Base-by-base conservation (phyloP, 768 basidiomycete genomes). In the Sutorius australiensis region DNA sequence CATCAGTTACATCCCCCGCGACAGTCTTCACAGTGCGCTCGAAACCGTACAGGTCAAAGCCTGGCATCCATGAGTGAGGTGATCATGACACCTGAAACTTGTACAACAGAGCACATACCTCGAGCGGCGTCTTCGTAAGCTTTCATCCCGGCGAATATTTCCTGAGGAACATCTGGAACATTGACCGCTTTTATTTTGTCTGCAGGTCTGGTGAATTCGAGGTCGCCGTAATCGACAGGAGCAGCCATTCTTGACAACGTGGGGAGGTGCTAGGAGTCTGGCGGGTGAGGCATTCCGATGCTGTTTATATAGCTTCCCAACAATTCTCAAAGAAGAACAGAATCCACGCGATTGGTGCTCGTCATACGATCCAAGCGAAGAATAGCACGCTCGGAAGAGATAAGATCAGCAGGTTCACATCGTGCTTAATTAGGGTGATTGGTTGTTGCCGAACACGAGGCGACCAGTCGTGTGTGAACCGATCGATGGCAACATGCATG, bases 101-200 rank as follows among this genome's bases (percentile, higher is more conserved):
- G 38, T 11, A 31, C 14, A 19, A 44, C 44, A 5, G 13, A 6
- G 33, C 3, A 48, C 53, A 17, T 46, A 64, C 73, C 72, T 58
- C 73, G 64, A 43, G 64, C 62, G 12, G 73, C 68, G 37, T 75
- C 71, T 61, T 77, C 70, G 36, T 77, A 76, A 40, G 63, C 63
- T 45, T 62, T 66, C 69, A 77, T 63, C 13, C 63, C 70, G 54
- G 67, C 62, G 30, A 72, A 65, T 40, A 72, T 70, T 33, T 67
- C 65, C 48, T 64, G 54, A 0, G 71, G 68, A 27, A 76, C 44
- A 30, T 63, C 54, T 5, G 63, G 63, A 19, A 72, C 65, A 46
- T 73, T 69, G 50, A 76, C 61, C 0, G 72, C 68, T 50, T 77
- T 75, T 56, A 76, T 72, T 40, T 71, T 70, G 32, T 65, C 58